Evolutionary conservation across 257 asterid genomes (phyloP).

Genomic region (Agastache rugosa): DNA sequence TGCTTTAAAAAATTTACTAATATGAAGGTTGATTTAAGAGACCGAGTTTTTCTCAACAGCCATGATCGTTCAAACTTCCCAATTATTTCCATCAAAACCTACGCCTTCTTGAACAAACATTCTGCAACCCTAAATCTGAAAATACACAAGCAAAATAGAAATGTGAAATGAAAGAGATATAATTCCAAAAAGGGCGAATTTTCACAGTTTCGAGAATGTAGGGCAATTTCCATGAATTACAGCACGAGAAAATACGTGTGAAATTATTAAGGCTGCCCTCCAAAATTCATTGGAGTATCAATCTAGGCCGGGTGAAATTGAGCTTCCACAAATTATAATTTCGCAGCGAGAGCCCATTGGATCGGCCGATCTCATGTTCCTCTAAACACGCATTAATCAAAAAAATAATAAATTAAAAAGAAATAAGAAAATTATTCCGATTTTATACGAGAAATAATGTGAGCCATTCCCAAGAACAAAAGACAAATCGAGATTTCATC

Average conservation of each 20-base stretch:
- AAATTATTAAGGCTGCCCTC: slow-evolving; percentile 38
- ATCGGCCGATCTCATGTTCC: slow-evolving; percentile 50
- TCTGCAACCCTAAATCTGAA: neutral
- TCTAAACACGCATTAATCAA: no score
- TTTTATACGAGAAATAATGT: slow-evolving; percentile 18
- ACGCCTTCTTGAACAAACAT: no score
- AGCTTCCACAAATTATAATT: slow-evolving; percentile 34
- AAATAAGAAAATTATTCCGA: no score
- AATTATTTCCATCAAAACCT: no score
- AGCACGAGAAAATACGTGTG: slow-evolving; percentile 41
- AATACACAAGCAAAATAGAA: neutral
- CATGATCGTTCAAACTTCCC: no score
- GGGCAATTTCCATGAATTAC: slow-evolving; percentile 43
- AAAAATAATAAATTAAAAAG: no score
- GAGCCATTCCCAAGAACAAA: slow-evolving; percentile 39
- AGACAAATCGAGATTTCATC: slow-evolving; percentile 23
- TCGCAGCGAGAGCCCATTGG: slow-evolving; percentile 68
- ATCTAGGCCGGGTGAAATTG: slow-evolving; percentile 41
- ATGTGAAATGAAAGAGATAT: no score
- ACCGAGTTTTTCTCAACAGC: no score
- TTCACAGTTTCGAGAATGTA: slow-evolving; percentile 27
- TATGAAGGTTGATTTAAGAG: no score
- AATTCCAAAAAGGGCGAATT: neutral
- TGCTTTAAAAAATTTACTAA: no score
- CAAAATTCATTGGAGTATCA: neutral